Base-by-base conservation (phyloP, 192 early-diverging fungal genomes). In the Backusella circina region DNA sequence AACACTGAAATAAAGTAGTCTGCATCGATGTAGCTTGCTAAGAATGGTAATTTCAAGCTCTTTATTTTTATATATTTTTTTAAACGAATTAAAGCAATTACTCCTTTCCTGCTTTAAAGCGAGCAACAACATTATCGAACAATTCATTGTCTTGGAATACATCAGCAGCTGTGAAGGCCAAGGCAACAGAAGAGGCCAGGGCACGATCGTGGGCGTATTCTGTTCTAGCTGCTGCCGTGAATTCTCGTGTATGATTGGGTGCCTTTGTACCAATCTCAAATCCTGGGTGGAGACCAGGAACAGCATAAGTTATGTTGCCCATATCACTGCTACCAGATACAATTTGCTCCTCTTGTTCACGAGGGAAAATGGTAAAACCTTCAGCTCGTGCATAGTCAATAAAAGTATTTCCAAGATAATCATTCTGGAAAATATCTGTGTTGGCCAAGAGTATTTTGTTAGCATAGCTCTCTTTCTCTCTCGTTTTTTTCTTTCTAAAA, bases 221-320 rank as follows among this genome's bases (percentile, higher is more conserved):
- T 0, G 90, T 88, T 74, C 83, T 80, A 0, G 91, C 90, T 4
- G 76, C 85, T 37, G 83, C 79, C 7, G 88, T 75, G 68, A 95
- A 95, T 70, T 86, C 86, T 26, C 73, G 73, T 0, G 93, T 89
- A 70, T 95, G 93, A 67, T 88, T 90, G 1, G 82, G 76, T 69
- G 85, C 80, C 7, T 84, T 79, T 2, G 83, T 84, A 26, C 85
- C 83, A 57, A 88, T 85, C 61, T 41, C 57, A 82, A 77, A 54
- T 78, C 73, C 13, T 44, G 82, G 84, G 68, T 92, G 91, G 72
- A 90, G 79, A 5, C 88, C 87, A 30, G 93, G 90, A 26, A 90
- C 79, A 30, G 78, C 82, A 39, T 89, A 80, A 6, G 89, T 90
- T 26, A 95, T 81, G 61, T 95, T 94, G 30, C 92, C 93, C 83